Evolutionary conservation across 176 grass and related monocot genomes (phyloP).

Genomic region (Typha latifolia): DNA sequence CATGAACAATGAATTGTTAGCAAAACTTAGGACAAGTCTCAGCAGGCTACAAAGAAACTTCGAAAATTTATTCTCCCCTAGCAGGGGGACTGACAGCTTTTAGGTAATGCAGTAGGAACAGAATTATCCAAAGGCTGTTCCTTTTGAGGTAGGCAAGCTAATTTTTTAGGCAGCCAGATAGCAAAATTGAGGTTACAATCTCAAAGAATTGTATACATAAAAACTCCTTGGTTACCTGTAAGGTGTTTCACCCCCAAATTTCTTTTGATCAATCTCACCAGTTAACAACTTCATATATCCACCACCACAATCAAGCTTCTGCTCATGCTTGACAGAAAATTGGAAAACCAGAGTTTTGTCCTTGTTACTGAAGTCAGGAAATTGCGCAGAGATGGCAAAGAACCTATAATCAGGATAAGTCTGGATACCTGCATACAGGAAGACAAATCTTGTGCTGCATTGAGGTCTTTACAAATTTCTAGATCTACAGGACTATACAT

Average conservation of each 20-base stretch:
- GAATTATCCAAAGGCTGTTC: no score
- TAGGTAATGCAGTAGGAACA: no score
- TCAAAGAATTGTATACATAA: no score
- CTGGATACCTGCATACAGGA: slow-evolving; percentile 56
- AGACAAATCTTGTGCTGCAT: not conserved
- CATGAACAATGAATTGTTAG: not conserved
- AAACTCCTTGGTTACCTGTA: slow-evolving; percentile 43
- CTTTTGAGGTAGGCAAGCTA: no score
- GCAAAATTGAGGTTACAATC: no score
- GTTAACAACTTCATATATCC: slow-evolving; percentile 88
- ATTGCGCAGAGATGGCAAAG: slow-evolving; percentile 81
- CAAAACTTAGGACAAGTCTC: no score
- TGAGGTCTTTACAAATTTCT: no score
- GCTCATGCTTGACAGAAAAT: slow-evolving; percentile 92
- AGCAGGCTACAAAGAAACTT: no score
- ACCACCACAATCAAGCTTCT: slow-evolving; percentile 91
- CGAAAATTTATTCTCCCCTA: no score
- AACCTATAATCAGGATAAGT: slow-evolving; percentile 87
- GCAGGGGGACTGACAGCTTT: no score
- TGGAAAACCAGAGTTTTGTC: slow-evolving; percentile 84
- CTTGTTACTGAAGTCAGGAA: slow-evolving; percentile 75
- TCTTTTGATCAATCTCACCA: slow-evolving; percentile 85
- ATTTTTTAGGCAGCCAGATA: no score
- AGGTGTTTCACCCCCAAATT: slow-evolving; percentile 83
- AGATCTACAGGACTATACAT: no score